Base-by-base conservation (phyloP, 371 early-diverging fungal genomes). In the Mucor mucedo region DNA sequence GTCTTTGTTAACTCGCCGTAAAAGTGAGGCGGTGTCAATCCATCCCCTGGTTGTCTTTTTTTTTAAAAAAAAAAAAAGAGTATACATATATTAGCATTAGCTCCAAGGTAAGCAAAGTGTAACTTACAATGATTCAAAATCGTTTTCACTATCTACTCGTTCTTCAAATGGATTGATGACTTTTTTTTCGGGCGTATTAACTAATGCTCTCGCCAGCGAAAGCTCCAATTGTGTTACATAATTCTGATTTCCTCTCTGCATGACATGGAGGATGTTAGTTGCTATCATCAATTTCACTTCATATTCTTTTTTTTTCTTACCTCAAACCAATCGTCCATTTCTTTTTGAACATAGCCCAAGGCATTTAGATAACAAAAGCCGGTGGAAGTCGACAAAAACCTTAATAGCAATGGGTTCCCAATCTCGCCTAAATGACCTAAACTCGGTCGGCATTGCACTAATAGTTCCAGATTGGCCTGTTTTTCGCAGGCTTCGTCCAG, bases 321-420 rank as follows among this genome's bases (percentile, higher is more conserved):
- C 82, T 89, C 87, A 62, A 88, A 87, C 95, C 95, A 95, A 21
- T 87, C 83, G 48, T 89, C 87, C 86, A 94, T 88, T 72, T 95
- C 92, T 35, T 76, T 78, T 52, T 91, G 88, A 7, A 93, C 84
- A 71, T 91, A 93, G 11, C 86, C 90, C 21, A 86, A 69, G n/a
- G 87, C 85, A 40, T 84, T 76, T 44, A 95, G 66, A 66, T 92
- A 90, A 42, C 79, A 70, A 60, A 92, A 91, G 1, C 94, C 94
- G 14, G 79, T 82, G 2, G 91, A 83, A 2, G 87, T 87, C 0
- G 92, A 90, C 33, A 94, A 71, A 54, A 92, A 89, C 44, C 89
- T 59, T 16, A 93, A 65, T 38, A 92, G 63, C 41, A 94, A 65
- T 4, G 91, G 86, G 52, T 90, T 86, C 1, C 88, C 92, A 16